These are phyloP conservation scores for Actinomucor elegans DNA, from an alignment of 371 early-diverging fungal genomes.

Conservation along the genomic window DNA sequence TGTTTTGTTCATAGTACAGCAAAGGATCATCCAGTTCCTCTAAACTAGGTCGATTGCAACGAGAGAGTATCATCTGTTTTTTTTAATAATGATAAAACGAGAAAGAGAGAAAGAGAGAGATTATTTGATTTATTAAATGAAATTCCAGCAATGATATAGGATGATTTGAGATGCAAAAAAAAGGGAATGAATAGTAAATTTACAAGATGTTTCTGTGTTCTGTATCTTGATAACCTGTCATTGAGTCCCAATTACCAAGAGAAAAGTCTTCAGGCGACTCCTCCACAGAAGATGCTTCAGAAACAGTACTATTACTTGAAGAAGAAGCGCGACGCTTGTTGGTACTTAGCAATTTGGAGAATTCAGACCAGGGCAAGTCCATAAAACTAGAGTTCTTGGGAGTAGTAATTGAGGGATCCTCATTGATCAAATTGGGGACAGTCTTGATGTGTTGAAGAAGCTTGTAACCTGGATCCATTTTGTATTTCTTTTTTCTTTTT, in stretches of 20 bases:
- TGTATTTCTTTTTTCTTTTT: neutral
- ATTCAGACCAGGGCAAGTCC: conserved; percentile 28
- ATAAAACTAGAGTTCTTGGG: conserved; percentile 27
- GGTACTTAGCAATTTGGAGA: conserved; percentile 16
- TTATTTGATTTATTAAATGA: no score
- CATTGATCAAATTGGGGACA: conserved; percentile 29
- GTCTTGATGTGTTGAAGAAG: conserved; percentile 26
- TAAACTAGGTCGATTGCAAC: neutral
- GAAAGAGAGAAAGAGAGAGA: neutral
- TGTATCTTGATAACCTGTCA: conserved; percentile 25
- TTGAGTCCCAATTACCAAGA: conserved; percentile 26
- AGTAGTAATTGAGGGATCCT: conserved; percentile 25
- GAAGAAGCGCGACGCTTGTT: conserved; percentile 1
- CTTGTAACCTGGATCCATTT: conserved; percentile 44
- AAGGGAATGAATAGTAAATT: neutral
- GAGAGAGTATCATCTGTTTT: conserved; percentile 7
- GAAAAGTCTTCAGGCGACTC: conserved; percentile 14
- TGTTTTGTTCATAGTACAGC: conserved; percentile 1
- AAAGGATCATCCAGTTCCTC: conserved; percentile 14
- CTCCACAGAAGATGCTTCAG: conserved; percentile 1
- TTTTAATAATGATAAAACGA: neutral
- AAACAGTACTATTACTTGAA: conserved; percentile 4
- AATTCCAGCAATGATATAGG: no score
- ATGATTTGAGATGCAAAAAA: no score
- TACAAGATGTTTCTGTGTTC: conserved; percentile 20